phyloP scores from a whole-genome alignment of 2,329 filamentous ascomycete genomes.

The Mariannaea sp. region DNA sequence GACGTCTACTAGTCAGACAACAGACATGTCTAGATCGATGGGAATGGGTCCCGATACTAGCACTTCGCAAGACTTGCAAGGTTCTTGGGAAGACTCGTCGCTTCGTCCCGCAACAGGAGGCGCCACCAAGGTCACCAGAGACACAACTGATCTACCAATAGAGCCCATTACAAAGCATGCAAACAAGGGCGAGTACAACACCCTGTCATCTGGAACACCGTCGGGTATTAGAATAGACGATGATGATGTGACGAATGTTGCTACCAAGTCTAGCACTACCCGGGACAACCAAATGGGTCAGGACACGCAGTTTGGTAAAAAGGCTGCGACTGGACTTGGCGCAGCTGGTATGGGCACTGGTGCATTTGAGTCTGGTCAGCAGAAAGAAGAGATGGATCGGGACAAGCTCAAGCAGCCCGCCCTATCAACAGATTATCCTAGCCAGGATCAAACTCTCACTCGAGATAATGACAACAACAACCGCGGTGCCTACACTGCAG shows the following conservation, averaged over 20 bases:
- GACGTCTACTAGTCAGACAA: not conserved
- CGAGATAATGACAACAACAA: not conserved
- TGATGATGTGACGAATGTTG: not conserved
- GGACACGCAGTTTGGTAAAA: not conserved
- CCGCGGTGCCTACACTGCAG: not conserved
- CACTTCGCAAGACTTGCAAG: too few relatives aligned
- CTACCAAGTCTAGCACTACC: not conserved
- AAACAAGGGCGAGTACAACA: constrained; percentile 31
- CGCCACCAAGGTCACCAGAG: not conserved
- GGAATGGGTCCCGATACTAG: too few relatives aligned
- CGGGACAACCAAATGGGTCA: not conserved
- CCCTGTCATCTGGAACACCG: constrained; percentile 26
- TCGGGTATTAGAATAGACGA: constrained; percentile 22
- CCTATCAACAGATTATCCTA: too few relatives aligned
- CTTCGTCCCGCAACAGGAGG: not conserved
- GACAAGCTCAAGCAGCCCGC: not conserved
- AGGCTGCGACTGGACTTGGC: not conserved
- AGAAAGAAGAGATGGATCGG: not conserved
- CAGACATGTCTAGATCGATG: not conserved
- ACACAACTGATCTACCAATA: not conserved
- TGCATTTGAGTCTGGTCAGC: not conserved
- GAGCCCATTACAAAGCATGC: constrained; percentile 13
- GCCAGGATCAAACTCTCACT: not conserved
- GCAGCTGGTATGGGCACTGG: constrained; percentile 5
- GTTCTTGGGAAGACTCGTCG: not conserved